Conservation (phyloP, 1,139 yeast species). For the Yueomyces sp. region DNA sequence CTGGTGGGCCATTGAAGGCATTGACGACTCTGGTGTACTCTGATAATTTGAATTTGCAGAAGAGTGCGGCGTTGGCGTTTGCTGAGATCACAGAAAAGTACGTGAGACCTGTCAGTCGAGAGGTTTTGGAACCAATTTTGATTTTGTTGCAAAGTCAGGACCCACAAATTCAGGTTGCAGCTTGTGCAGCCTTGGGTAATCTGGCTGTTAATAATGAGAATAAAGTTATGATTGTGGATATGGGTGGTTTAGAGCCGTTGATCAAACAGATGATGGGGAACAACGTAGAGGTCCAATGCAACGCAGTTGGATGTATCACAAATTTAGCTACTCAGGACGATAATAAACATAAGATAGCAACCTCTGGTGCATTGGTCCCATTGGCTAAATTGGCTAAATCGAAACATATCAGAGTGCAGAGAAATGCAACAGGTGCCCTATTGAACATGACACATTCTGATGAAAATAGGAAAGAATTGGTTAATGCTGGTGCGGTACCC, state of each 20-base stretch:
- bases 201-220: slow-evolving; percentile 94
- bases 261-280: slow-evolving; percentile 96
- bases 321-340: slow-evolving; percentile 98
- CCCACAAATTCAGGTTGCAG: slow-evolving; percentile 93
- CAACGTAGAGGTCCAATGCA: slow-evolving; percentile 95
- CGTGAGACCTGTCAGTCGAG: slow-evolving; percentile 79
- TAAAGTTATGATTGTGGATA: slow-evolving; percentile 83
- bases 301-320: slow-evolving; percentile 97
- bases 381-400: slow-evolving; percentile 88
- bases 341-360: slow-evolving; percentile 89
- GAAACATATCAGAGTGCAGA: slow-evolving; percentile 88
- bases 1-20: slow-evolving; percentile 82
- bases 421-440: slow-evolving; percentile 97
- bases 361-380: slow-evolving; percentile 93
- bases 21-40: slow-evolving; percentile 87
- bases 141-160: slow-evolving; percentile 78
- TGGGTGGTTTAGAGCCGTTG: slow-evolving; percentile 95
- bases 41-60: slow-evolving; percentile 85
- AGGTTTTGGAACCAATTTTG: slow-evolving; percentile 85
- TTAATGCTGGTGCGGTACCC: slow-evolving; percentile 96
- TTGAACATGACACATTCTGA: slow-evolving; percentile 96
- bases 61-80: slow-evolving; percentile 96
- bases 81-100: slow-evolving; percentile 97
- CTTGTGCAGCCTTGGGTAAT: slow-evolving; percentile 96
- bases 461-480: slow-evolving; percentile 92